phyloP scores from a whole-genome alignment of 352 stramenopile genomes.

The Saprolegnia parasitica region DNA sequence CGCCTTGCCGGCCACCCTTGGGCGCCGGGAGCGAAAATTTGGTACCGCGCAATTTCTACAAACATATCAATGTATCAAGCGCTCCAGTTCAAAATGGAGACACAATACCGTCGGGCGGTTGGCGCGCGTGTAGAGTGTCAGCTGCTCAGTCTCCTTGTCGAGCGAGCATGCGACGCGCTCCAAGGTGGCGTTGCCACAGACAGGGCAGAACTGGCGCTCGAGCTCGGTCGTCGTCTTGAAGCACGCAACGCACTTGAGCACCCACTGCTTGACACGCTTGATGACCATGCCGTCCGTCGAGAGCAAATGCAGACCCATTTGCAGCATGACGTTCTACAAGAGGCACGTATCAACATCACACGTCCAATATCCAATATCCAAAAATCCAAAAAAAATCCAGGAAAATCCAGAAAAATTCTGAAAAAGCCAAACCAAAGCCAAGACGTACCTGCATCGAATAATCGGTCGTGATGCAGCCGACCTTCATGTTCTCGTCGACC shows the following conservation, averaged over 20 bases:
- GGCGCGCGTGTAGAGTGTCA: slow-evolving; percentile 79
- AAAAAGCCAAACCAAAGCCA: not conserved
- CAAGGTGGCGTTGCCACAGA: slow-evolving; percentile 95
- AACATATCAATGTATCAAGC: not conserved
- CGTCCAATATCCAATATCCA: not conserved
- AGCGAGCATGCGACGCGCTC: slow-evolving; percentile 93
- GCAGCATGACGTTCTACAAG: slow-evolving; percentile 76
- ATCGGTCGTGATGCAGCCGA: slow-evolving; percentile 84
- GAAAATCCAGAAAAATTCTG: not conserved
- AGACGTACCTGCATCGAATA: slow-evolving; percentile 68
- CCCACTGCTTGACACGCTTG: slow-evolving; percentile 91
- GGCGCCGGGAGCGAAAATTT: slow-evolving; percentile 97
- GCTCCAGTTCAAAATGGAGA: not conserved
- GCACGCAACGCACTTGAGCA: slow-evolving; percentile 95
- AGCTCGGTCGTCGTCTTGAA: slow-evolving; percentile 93
- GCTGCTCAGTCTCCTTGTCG: slow-evolving; percentile 86
- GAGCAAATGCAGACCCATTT: slow-evolving; percentile 78
- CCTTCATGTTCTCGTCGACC: slow-evolving; percentile 45
- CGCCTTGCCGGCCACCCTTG: slow-evolving; percentile 88
- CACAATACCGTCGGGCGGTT: slow-evolving; percentile 49
- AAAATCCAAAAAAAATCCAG: not conserved
- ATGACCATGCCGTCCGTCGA: slow-evolving; percentile 83
- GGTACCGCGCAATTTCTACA: slow-evolving; percentile 89
- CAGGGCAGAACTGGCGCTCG: slow-evolving; percentile 93
- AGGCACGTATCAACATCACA: not conserved